Base-by-base conservation (phyloP, 2,329 filamentous ascomycete genomes). In the Metarhizium sp. region DNA sequence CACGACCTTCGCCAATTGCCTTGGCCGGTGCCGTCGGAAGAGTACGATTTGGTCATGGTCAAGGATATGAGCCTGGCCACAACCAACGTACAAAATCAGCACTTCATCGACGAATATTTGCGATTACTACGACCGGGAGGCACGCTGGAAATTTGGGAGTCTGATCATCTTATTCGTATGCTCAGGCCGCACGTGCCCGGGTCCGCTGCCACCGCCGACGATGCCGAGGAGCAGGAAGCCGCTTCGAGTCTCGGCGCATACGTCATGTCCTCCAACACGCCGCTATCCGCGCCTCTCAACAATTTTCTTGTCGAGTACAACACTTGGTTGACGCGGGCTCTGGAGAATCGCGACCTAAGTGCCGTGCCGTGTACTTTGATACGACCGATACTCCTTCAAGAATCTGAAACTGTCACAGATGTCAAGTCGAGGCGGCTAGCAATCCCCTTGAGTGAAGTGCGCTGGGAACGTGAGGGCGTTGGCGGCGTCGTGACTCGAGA, bases 1-100 rank as follows among this genome's bases (percentile, higher is more conserved):
- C 90, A 96, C 67, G 92, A 96, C 69, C 73, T 95, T 59, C 85
- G 90, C 57, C 81, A 82, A 57, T 69, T 79, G 2, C 89, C 90
- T 0, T 81, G 92, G 64, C 92, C 92, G 0, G 90, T 96, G 60
- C 77, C 83, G 2, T 82, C 90, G 58, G 85, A 80, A 40, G 86
- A 92, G 62, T 96, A 95, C 68, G 90, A 96, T 67, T 78, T 96
- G 45, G 80, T 97, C 63, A 90, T 96, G 77, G 79, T 90, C 65
- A 96, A 96, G 69, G 91, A 96, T 67, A 74, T 90, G 64, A 86
- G 84, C 54, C 76, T 94, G 59, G 80, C 75, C 25, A 72, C 82
- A n/a, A 77, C 86, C 7, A 80, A 81, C 30, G 73, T 81, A 48
- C 75, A 81, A 56, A 80, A 84, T 38, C 77, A 82, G 52, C 38